Evolutionary conservation across 169 alveolate genomes (phyloP).

Genomic region (Plasmodium malariae): DNA sequence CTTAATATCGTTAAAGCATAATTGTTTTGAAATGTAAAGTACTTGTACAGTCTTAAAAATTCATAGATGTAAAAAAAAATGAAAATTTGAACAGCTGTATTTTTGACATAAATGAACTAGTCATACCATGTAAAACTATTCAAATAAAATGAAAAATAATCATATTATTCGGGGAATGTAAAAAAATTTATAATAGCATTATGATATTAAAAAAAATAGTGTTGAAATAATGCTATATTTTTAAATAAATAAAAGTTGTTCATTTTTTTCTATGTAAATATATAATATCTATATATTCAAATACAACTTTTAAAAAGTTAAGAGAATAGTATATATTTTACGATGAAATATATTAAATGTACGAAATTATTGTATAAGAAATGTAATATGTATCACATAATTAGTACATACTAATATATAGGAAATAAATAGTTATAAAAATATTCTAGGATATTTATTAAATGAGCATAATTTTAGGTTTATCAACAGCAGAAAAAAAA

Average conservation of each 20-base stretch:
- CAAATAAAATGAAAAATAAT: slow-evolving; percentile 5
- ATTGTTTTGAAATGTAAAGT: slow-evolving; percentile 1
- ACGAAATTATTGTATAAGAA: slow-evolving; percentile 12
- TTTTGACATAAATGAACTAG: slow-evolving; percentile 29
- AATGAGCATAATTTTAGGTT: background rate
- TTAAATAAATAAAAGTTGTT: slow-evolving; percentile 1
- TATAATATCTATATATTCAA: slow-evolving; percentile 8
- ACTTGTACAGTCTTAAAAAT: slow-evolving; percentile 13
- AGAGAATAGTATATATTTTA: slow-evolving; percentile 4
- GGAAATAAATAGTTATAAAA: slow-evolving; percentile 5
- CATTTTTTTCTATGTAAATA: slow-evolving; percentile 26
- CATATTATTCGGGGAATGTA: slow-evolving; percentile 10
- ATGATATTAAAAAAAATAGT: background rate
- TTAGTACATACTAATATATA: slow-evolving; percentile 21
- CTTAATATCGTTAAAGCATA: slow-evolving; percentile 12
- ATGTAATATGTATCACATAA: slow-evolving; percentile 17
- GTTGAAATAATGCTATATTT: slow-evolving; percentile 8
- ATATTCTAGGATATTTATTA: background rate
- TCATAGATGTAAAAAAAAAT: slow-evolving; percentile 12
- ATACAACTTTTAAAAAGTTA: slow-evolving; percentile 22
- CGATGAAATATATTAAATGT: slow-evolving; percentile 5
- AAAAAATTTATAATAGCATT: slow-evolving; percentile 19
- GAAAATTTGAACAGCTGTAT: background rate
- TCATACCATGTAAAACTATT: slow-evolving; percentile 4
- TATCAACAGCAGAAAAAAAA: slow-evolving; percentile 16